Percentiles rank a stretch among this genome's conserved stretches.
Conservation (phyloP, 441 rosid genomes). For the Brassica balearica region DNA sequence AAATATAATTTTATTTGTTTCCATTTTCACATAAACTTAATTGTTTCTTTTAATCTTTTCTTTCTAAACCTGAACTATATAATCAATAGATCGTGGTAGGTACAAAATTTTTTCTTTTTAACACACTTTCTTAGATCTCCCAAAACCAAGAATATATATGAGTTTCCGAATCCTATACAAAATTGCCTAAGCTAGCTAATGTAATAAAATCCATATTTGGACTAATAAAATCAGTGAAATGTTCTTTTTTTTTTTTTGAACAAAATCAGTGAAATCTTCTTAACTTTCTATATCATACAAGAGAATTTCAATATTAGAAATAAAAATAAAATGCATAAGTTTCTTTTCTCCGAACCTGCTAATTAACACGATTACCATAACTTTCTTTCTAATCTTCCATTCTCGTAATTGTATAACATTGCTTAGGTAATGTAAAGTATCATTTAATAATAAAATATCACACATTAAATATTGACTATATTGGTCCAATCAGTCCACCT, state of each 20-base stretch:
- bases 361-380: slow-evolving; percentile 20
- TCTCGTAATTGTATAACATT: not conserved
- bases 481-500: slow-evolving; percentile 46
- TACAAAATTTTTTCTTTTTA: not conserved
- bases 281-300: not conserved
- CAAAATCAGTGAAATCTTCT: not conserved
- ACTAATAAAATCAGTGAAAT: no score
- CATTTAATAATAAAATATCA: slow-evolving; percentile 38
- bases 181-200: no score
- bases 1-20: no score
- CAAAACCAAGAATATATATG: not conserved
- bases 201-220: no score
- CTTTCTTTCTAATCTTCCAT: not conserved
- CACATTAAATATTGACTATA: slow-evolving; percentile 30
- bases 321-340: not conserved
- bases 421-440: slow-evolving; percentile 35
- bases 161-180: not conserved
- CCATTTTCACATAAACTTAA: not conserved
- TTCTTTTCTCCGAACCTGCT: not conserved
- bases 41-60: not conserved
- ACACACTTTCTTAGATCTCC: not conserved
- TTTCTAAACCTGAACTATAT: not conserved
- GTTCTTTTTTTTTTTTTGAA: not conserved
- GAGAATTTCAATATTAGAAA: not conserved
- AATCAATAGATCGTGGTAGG: not conserved